These are phyloP conservation scores for Tolypocladium cylindrosporum DNA, from an alignment of 2,329 filamentous ascomycete genomes.

Conservation along the genomic window DNA sequence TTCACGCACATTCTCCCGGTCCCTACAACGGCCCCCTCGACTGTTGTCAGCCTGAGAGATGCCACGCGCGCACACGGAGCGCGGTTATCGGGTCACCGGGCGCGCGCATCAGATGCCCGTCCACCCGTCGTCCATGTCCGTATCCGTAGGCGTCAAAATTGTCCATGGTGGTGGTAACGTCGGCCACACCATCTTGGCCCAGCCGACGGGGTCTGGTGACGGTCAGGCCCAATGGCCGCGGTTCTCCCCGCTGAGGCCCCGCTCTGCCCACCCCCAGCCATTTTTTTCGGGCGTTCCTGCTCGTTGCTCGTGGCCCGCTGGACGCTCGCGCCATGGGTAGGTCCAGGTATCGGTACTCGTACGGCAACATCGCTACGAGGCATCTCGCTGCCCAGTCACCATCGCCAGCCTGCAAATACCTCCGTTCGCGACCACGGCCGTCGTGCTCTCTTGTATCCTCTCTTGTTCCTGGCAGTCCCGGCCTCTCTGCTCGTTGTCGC, in stretches of 20 bases:
- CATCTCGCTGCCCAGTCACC: not conserved
- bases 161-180: not conserved
- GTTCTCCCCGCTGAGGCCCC: not conserved
- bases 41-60: not conserved
- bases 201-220: slow-evolving; percentile 1
- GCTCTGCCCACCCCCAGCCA: slow-evolving; percentile 4
- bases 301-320: not conserved
- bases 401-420: not conserved
- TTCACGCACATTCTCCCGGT: not conserved
- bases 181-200: not conserved
- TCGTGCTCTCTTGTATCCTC: not conserved
- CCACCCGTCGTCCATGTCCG: not conserved
- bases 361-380: not conserved
- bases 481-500: not conserved
- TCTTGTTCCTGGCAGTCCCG: not conserved
- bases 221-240: slow-evolving; percentile 1
- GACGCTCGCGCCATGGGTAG: no score
- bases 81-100: not conserved
- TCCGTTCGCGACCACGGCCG: not conserved
- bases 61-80: not conserved
- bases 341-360: no score
- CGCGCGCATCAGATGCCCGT: not conserved
- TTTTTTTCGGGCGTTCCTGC: not conserved
- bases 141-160: not conserved
- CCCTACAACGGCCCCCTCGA: not conserved